phyloP scores from a whole-genome alignment of 176 grass and related monocot species.

The Thinopyrum elongatum region DNA sequence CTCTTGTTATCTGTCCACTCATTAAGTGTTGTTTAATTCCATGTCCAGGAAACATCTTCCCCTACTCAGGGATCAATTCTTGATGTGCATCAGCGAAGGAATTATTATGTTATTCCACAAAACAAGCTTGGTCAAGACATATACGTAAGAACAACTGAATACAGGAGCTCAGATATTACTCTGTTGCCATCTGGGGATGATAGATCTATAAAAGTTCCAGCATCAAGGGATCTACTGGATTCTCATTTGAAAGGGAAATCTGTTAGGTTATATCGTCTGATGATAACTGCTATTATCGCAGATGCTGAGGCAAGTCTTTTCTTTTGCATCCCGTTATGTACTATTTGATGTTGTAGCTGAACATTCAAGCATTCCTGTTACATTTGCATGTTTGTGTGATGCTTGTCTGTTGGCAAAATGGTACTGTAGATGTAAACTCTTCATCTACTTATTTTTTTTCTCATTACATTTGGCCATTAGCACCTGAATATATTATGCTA shows the following conservation, averaged over 20 bases:
- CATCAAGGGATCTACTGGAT: slow-evolving; percentile 69
- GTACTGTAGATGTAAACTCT: neutral
- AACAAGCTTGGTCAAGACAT: slow-evolving; percentile 96
- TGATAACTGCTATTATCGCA: slow-evolving; percentile 83
- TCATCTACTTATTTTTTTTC: neutral
- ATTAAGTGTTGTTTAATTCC: slow-evolving; percentile 23
- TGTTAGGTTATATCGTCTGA: slow-evolving; percentile 48
- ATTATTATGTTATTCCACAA: slow-evolving; percentile 81
- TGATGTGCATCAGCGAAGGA: slow-evolving; percentile 82
- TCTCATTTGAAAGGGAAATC: slow-evolving; percentile 60
- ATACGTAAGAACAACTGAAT: slow-evolving; percentile 66
- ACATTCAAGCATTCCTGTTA: slow-evolving; percentile 9
- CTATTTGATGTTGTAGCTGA: neutral
- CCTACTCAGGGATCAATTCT: slow-evolving; percentile 57
- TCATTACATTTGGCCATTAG: neutral
- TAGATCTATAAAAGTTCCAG: slow-evolving; percentile 81
- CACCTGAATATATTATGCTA: neutral
- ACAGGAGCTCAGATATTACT: slow-evolving; percentile 59
- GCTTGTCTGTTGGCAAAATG: slow-evolving; percentile 9
- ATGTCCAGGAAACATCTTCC: slow-evolving; percentile 61
- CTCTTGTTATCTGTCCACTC: slow-evolving; percentile 23
- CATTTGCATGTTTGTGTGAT: slow-evolving; percentile 9
- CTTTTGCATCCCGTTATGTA: slow-evolving; percentile 15
- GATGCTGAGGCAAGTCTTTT: slow-evolving; percentile 78
- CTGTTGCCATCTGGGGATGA: slow-evolving; percentile 80